Evolutionary conservation across 768 basidiomycete species (phyloP), one percentile per base, ranked within the genome.

Genomic region (Boletus tomentosulus): DNA sequence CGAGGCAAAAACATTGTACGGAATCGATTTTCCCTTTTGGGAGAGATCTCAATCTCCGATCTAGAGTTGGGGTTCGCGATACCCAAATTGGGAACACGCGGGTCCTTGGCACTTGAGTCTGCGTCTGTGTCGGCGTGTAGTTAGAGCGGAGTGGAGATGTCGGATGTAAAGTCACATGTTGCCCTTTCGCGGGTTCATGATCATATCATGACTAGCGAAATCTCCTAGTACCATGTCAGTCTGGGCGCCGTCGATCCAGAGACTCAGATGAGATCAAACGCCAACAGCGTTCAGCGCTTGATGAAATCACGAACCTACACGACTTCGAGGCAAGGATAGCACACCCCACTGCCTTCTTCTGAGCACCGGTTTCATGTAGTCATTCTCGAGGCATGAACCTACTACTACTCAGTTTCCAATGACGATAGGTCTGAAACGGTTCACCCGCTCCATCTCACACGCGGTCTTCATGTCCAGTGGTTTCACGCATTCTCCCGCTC

Each of bases 241-340:
- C 19, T 31, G n/a, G n/a, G n/a, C n/a, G n/a, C n/a, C n/a, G n/a
- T n/a, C n/a, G n/a, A n/a, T n/a, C n/a, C n/a, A 31, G 30, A 19
- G 84, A 85, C 3, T 79, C 83, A 27, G 82, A 83, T 53, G 87
- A 93, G 66, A 84, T 81, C 65, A 81, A 76, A 10, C 82, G 88
- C 9, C 79, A 19, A 19, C 19, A 19, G 19, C 77, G 86, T 50
- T 91, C 92, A 8, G 75, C 85, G 0, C 74, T 95, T 12, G 78
- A 78, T 48, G 87, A 92, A 68, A 85, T 95, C 93, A 96, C 69
- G n/a, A n/a, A n/a, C n/a, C n/a, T n/a, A n/a, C n/a, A n/a, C n/a
- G 93, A 96, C 71, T 94, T 97, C 63, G 94, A 97, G 78, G 91
- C 81, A 47, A n/a, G 72, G 57, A 19, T 28, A 19, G 2, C 11